Evolutionary conservation across 352 stramenopile species (phyloP).

Genomic region (Aphanomyces stellatus): DNA sequence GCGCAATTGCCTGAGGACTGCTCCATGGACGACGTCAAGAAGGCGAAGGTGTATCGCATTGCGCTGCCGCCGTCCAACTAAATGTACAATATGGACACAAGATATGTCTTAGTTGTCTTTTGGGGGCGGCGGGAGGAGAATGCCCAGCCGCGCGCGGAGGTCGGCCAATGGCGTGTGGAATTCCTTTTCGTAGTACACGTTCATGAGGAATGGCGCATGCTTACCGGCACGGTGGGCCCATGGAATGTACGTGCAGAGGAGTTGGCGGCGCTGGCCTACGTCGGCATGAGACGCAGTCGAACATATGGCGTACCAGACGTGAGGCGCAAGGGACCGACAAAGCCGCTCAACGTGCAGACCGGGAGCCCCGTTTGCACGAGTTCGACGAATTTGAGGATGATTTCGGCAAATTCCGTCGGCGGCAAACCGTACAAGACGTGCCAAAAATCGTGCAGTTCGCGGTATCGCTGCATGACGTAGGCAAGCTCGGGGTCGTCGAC

Average conservation of each 20-base stretch:
- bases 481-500: conserved; percentile 91
- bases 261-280: conserved; percentile 54
- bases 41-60: conserved; percentile 53
- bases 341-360: conserved; percentile 87
- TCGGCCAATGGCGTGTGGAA: conserved; percentile 88
- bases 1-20: conserved; percentile 34
- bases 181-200: conserved; percentile 94
- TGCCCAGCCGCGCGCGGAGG: conserved; percentile 56
- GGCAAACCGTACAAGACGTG: conserved; percentile 93
- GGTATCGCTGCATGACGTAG: conserved; percentile 95
- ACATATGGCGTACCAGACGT: conserved; percentile 29
- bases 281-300: neutral
- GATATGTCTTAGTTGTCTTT: neutral
- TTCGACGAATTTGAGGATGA: conserved; percentile 97
- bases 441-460: conserved; percentile 95
- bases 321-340: conserved; percentile 84
- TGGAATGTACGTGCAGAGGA: conserved; percentile 87
- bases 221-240: conserved; percentile 84
- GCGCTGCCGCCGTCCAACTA: neutral
- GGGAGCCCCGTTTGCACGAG: conserved; percentile 94
- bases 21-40: conserved; percentile 41
- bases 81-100: too few relatives aligned
- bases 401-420: conserved; percentile 92
- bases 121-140: conserved; percentile 5
- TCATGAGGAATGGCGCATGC: conserved; percentile 78